These are phyloP conservation scores for Boletus mariae DNA, from an alignment of 1,284 basidiomycete species.

Conservation along the genomic window DNA sequence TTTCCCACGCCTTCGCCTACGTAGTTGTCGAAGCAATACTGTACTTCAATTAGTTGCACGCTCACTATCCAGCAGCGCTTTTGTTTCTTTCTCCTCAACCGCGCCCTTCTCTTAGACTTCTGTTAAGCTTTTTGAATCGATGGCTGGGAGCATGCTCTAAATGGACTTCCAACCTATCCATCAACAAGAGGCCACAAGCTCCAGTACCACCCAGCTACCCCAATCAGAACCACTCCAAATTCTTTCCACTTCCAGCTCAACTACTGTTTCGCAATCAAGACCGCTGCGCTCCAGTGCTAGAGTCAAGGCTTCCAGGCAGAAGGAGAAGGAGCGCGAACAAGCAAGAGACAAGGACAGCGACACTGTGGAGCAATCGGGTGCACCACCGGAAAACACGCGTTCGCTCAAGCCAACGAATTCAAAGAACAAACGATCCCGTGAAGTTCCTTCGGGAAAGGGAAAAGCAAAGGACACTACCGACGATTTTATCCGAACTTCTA, in stretches of 20 bases:
- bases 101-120: slow-evolving; percentile 25
- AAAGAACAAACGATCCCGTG: slow-evolving; percentile 54
- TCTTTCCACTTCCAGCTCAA: slow-evolving; percentile 33
- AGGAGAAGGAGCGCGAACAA: slow-evolving; percentile 47
- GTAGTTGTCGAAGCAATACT: slow-evolving; percentile 25
- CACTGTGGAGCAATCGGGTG: slow-evolving; percentile 39
- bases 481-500: slow-evolving; percentile 47
- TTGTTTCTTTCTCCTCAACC: slow-evolving; percentile 28
- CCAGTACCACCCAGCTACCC: slow-evolving; percentile 41
- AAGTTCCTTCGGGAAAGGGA: slow-evolving; percentile 51
- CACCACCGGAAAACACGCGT: slow-evolving; percentile 39
- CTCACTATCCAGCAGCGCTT: slow-evolving; percentile 9
- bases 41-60: slow-evolving; percentile 29
- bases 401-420: slow-evolving; percentile 40
- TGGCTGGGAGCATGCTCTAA: slow-evolving; percentile 80
- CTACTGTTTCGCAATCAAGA: slow-evolving; percentile 42
- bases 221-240: slow-evolving; percentile 38
- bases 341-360: slow-evolving; percentile 40
- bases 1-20: slow-evolving; percentile 34
- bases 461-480: slow-evolving; percentile 59
- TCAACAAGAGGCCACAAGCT: slow-evolving; percentile 65
- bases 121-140: slow-evolving; percentile 49
- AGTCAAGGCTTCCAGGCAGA: slow-evolving; percentile 72
- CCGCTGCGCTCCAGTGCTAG: slow-evolving; percentile 68
- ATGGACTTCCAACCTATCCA: slow-evolving; percentile 76